Evolutionary conservation across 768 basidiomycete species (phyloP), one percentile per base, ranked within the genome.

Genomic region (Cubamyces lactineus): DNA sequence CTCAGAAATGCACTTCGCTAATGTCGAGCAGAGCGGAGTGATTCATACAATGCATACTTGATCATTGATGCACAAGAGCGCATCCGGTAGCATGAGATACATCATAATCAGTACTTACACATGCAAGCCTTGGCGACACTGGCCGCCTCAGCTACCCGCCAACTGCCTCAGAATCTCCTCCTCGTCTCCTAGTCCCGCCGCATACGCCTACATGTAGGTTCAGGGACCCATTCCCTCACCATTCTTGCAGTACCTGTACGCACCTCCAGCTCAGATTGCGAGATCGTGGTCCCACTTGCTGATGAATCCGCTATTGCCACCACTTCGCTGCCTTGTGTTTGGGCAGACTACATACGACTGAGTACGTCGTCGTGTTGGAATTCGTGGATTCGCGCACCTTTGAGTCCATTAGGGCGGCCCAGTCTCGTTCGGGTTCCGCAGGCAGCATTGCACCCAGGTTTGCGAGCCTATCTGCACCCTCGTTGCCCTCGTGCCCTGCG

Each of bases 391-490:
- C 26, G 21, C 42, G 19, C 42, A 57, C 56, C 56, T 28, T 28
- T 17, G 47, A 34, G 16, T 24, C 26, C 47, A 59, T 45, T 9
- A 68, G 62, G 38, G 63, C 59, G 1, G 73, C 75, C 91, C 90
- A 94, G 65, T 92, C 82, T 48, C 79, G 79, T 39, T 92, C 90
- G 5, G 70, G 68, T 1, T 76, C 60, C 17, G 45, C 60, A 0
- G 79, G 76, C 53, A 79, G 60, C 11, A 69, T 65, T 11, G 81
- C 73, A 2, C 93, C 93, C 5, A 73, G 34, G 59, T 85, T 88
- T 3, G 93, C 93, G 58, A 87, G 80, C 15, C 63, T 68, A 71
- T 98, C 96, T 2, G 96, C 96, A 45, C 84, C 87, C 55, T 98
- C 95, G 71, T 98, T 98, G 1, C 96, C 96, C 55, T 75, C 76